These are phyloP conservation scores for Skeletonema costatum DNA, from an alignment of 108 stramenopile species.

Conservation along the genomic window DNA sequence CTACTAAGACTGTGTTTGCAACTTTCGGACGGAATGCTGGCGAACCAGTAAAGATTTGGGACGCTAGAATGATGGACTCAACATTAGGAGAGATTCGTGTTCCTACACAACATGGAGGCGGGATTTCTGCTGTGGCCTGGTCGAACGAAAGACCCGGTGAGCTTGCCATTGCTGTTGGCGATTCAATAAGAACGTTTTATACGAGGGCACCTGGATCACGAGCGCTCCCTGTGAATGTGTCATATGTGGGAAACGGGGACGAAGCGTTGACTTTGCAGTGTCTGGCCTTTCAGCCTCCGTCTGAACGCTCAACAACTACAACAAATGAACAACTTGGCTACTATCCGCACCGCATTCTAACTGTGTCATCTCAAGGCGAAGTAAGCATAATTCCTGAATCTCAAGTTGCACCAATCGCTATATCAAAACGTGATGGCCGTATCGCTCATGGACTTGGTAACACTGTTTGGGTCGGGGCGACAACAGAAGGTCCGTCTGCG, in stretches of 20 bases:
- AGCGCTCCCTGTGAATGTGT: conserved; percentile 46
- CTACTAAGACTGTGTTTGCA: conserved; percentile 44
- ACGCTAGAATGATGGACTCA: conserved; percentile 67
- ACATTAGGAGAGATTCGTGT: conserved; percentile 63
- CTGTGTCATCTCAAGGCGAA: conserved; percentile 52
- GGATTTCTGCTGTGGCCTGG: conserved; percentile 60
- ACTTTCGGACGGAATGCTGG: conserved; percentile 54
- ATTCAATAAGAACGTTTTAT: conserved; percentile 60
- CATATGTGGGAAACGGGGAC: conserved; percentile 15
- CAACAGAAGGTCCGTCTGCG: conserved; percentile 48
- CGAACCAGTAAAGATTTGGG: conserved; percentile 78
- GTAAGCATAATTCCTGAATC: conserved; percentile 53
- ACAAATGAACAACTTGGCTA: conserved; percentile 20
- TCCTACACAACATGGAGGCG: conserved; percentile 2
- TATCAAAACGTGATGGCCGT: conserved; percentile 76
- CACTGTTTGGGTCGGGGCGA: conserved; percentile 54
- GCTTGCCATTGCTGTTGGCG: conserved; percentile 56
- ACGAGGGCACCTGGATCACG: conserved; percentile 59
- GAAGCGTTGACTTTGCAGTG: conserved; percentile 10
- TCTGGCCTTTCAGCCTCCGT: conserved; percentile 39
- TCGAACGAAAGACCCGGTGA: conserved; percentile 40
- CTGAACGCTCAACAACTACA: background rate
- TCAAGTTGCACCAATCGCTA: conserved; percentile 59
- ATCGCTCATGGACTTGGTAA: conserved; percentile 59
- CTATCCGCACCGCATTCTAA: conserved; percentile 51